Percentiles rank a stretch among this genome's conserved stretches.
Evolutionary conservation across 441 rosid species (phyloP).

Genomic region (Daphne laureola): DNA sequence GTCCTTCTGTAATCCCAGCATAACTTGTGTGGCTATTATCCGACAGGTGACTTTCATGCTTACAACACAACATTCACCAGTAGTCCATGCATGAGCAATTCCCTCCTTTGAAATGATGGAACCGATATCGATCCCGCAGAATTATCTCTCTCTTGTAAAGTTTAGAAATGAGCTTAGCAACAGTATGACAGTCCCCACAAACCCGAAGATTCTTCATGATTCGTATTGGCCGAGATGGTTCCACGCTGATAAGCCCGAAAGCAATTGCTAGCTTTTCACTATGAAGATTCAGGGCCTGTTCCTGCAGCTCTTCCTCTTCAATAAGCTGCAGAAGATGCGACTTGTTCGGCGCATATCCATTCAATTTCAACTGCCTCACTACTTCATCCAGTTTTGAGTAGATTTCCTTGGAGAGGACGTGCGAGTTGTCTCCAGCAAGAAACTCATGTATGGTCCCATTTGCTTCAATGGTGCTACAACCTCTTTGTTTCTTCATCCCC

Average conservation of each 20-base stretch:
- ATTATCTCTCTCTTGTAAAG: conserved; percentile 51
- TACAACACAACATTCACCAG: conserved; percentile 33
- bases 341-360: conserved; percentile 48
- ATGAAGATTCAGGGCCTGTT: conserved; percentile 52
- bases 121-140: conserved; percentile 56
- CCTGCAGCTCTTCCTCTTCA: conserved; percentile 63
- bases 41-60: no score
- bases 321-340: conserved; percentile 53
- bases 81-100: conserved; percentile 68
- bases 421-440: conserved; percentile 49
- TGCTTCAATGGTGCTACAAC: conserved; percentile 63
- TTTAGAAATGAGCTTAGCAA: conserved; percentile 54
- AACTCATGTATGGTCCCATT: conserved; percentile 63
- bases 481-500: conserved; percentile 59
- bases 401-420: conserved; percentile 39
- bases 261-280: conserved; percentile 76
- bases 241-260: conserved; percentile 48
- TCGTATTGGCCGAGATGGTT: conserved; percentile 37
- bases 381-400: conserved; percentile 51
- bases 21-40: no score
- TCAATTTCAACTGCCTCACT: conserved; percentile 30
- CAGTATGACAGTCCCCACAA: conserved; percentile 66
- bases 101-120: conserved; percentile 65
- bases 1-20: no score
- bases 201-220: conserved; percentile 69